Conservation (phyloP, 306 rosid genomes). For the Pyrus bretschneideri region DNA sequence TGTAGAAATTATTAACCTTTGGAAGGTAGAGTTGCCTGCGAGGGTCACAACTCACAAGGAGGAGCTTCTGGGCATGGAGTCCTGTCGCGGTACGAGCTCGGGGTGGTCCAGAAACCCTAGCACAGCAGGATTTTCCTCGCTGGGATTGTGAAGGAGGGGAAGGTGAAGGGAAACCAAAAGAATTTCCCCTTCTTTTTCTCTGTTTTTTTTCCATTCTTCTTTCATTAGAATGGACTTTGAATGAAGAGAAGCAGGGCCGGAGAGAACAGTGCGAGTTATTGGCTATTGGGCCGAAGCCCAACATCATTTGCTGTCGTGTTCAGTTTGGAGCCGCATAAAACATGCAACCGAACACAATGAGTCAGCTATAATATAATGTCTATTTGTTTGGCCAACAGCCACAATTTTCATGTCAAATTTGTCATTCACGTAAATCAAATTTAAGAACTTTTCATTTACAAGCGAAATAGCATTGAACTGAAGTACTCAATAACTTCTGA, state of each 20-base stretch:
- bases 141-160: not conserved
- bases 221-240: too few species aligned
- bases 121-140: not conserved
- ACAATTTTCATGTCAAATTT: too few species aligned
- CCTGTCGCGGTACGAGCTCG: not conserved
- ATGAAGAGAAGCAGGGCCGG: not conserved
- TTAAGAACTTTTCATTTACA: too few species aligned
- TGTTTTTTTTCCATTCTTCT: not conserved
- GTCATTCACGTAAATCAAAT: too few species aligned
- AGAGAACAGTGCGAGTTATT: not conserved
- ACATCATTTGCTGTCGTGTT: not conserved
- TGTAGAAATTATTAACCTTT: not conserved
- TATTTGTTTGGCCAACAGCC: too few species aligned
- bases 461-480: too few species aligned
- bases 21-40: not conserved
- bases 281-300: not conserved
- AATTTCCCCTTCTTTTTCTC: not conserved
- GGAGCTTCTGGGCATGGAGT: not conserved
- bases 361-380: too few species aligned
- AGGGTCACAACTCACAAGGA: not conserved
- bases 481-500: too few species aligned
- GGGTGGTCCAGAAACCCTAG: slow-evolving; percentile 3
- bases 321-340: too few species aligned
- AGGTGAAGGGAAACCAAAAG: not conserved
- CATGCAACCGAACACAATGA: not conserved